Base-by-base conservation (phyloP, 1,284 basidiomycete species). In the Hypsizygus ulmarius region DNA sequence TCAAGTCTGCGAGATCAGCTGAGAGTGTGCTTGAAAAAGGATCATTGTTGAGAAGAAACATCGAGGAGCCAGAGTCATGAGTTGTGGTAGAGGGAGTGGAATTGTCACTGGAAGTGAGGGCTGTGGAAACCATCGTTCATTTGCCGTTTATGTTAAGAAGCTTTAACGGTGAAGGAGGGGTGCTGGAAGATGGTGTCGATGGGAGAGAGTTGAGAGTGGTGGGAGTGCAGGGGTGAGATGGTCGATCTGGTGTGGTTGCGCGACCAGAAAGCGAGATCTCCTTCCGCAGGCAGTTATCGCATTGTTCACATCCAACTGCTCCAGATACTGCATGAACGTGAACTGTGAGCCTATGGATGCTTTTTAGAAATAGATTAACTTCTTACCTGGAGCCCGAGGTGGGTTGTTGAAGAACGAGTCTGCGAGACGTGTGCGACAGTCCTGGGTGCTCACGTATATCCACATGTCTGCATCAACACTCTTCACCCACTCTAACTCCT, bases 81-180 rank as follows among this genome's bases (percentile, higher is more conserved):
- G 19, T 56, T 56, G 36, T 54, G 54, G 45, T 43, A 61, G 49
- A 50, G 21, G 21, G 4, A 25, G 21, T 25, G 21, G 21, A 25
- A 25, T 25, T 25, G 21, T 25, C 21, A 25, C 21, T 25, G 21
- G 21, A 25, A 25, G 21, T 25, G 21, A 25, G 21, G 21, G 21
- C 21, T 7, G 21, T 25, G 21, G 21, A 25, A 25, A 59, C 33
- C 42, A 57, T 53, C 35, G 61, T 40, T 0, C 52, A 52, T 37
- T 57, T 59, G 18, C 53, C 51, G 5, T 46, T 28, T 19, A 61
- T 47, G 41, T 55, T 2, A 21, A 30, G 3, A 43, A 45, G 43
- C 56, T 57, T 49, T 59, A 53, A 37, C 56, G 55, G 16, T 56
- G 43, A 29, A 57, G 54, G 29, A 34, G 15, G 32, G 15, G 32